Base-by-base conservation (phyloP, 192 early-diverging fungal species). In the Coemansia sp. region DNA sequence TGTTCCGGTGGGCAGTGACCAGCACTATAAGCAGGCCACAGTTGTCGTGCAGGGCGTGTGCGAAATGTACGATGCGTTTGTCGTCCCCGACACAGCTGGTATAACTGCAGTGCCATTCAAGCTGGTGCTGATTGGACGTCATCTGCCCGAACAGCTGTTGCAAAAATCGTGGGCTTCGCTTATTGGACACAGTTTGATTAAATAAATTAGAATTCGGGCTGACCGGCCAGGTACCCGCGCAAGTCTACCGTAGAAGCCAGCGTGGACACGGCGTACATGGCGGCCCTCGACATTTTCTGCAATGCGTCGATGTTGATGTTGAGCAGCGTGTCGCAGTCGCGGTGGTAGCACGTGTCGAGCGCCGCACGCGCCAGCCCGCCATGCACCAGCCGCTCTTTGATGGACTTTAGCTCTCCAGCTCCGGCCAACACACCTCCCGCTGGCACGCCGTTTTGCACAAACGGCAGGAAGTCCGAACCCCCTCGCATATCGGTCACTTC, bases 401-500 rank as follows among this genome's bases (percentile, higher is more conserved):
- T 81, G 0, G 84, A 83, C 82, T 90, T 90, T 21, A 71, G 34
- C 50, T 86, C 82, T 19, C 81, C 72, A 8, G 84, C 84, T n/a
- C 88, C 88, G 2, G 88, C 87, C 31, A 85, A 67, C 55, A 88
- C 52, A 40, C 88, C 88, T 36, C 88, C 86, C 1, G 86, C 83
- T 1, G 88, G 86, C 25, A 89, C 71, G 28, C 82, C 84, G 21
- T 86, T 83, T 26, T 82, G 60, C n/a, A 87, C 60, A 57, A 89
- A 89, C 9, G 88, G 88, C 71, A 89, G 53, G 68, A 89, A 89
- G 51, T 89, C 88, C 25, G 83, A 85, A 12, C 88, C 88, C 21
- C 61, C 79, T 8, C 65, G 68, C 88, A 89, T 89, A 38, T 80
- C 81, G 2, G 78, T 80, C 40, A 87, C 51, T 62, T 86, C 61